Evolutionary conservation across 768 basidiomycete species (phyloP).

Genomic region (Austroboletus festivus): DNA sequence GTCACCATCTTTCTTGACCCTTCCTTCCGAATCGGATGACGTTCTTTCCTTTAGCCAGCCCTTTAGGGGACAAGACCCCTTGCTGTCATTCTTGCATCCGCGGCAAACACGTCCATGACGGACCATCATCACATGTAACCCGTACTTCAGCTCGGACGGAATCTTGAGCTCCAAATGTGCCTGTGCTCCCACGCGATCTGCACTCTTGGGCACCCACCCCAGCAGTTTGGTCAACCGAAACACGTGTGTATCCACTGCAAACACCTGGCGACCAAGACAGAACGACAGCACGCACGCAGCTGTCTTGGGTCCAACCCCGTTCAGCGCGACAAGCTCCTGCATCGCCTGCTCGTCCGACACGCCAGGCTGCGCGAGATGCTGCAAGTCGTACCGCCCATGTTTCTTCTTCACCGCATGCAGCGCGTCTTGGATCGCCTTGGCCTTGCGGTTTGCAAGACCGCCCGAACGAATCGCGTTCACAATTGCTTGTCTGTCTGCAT

Average conservation of each 20-base stretch:
- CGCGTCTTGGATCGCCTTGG: conserved; percentile 49
- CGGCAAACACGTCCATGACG: conserved; percentile 52
- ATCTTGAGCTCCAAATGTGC: conserved; percentile 53
- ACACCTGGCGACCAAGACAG: conserved; percentile 56
- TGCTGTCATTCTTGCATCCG: conserved; percentile 46
- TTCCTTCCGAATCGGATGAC: conserved; percentile 13
- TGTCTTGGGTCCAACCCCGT: conserved; percentile 62
- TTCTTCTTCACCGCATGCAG: conserved; percentile 40
- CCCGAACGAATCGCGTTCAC: conserved; percentile 50
- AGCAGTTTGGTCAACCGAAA: conserved; percentile 48
- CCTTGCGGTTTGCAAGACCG: conserved; percentile 60
- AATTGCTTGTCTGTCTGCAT: conserved; percentile 40
- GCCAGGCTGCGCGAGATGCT: conserved; percentile 41
- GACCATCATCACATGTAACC: conserved; percentile 57
- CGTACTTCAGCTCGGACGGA: conserved; percentile 53
- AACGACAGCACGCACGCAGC: conserved; percentile 62
- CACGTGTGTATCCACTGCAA: conserved; percentile 65
- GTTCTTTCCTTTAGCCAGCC: conserved; percentile 32
- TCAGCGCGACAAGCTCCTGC: conserved; percentile 53
- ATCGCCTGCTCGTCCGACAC: conserved; percentile 48
- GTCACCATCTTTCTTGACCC: background rate
- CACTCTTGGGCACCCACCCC: conserved; percentile 40
- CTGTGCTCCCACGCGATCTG: conserved; percentile 52
- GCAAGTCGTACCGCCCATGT: conserved; percentile 54
- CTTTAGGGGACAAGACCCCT: conserved; percentile 35